These are phyloP conservation scores for Sugiyamaella sp. DNA, from an alignment of 1,139 yeast genomes.

Conservation along the genomic window DNA sequence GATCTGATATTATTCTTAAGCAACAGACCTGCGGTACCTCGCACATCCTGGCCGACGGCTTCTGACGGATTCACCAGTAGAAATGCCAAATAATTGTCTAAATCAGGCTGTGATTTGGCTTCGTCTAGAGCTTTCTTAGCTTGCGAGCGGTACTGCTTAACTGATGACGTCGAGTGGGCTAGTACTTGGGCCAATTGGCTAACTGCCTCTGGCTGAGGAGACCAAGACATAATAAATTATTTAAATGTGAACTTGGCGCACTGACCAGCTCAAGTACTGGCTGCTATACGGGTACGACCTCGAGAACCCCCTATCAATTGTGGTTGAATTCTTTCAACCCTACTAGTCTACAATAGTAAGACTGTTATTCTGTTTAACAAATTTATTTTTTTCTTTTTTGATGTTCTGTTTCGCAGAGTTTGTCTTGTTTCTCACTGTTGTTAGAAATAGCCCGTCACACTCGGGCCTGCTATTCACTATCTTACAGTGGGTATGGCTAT, in stretches of 20 bases:
- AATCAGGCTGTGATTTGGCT: constrained; percentile 71
- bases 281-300: no score
- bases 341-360: no score
- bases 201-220: constrained; percentile 62
- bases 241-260: background rate
- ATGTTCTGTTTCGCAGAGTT: background rate
- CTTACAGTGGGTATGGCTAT: background rate
- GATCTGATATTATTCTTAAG: constrained; percentile 70
- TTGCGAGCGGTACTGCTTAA: constrained; percentile 55
- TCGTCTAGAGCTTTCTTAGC: constrained; percentile 64
- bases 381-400: background rate
- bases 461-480: background rate
- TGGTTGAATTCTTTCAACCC: no score
- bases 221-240: constrained; percentile 49
- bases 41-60: constrained; percentile 54
- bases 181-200: constrained; percentile 66
- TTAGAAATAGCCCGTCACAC: no score
- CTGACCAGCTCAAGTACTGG: background rate
- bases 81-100: constrained; percentile 75
- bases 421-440: no score
- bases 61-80: constrained; percentile 61
- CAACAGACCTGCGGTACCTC: constrained; percentile 89
- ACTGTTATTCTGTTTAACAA: background rate
- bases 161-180: constrained; percentile 65
- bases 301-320: no score